Evolutionary conservation across 2,329 filamentous ascomycete genomes (phyloP).

Genomic region (Fusarium continuum): DNA sequence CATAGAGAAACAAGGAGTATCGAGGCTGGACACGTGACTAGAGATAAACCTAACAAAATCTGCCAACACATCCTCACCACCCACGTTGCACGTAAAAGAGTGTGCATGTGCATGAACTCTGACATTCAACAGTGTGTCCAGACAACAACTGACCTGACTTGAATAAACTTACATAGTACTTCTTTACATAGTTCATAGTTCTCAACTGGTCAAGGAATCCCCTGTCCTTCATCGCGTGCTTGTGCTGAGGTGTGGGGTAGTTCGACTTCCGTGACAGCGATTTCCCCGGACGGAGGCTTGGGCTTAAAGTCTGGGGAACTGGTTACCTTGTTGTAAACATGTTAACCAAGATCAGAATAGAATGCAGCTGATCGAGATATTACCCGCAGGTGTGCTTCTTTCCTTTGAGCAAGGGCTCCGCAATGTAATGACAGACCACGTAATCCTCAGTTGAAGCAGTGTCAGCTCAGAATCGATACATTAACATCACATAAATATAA

Average conservation of each 20-base stretch:
- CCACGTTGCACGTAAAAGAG: conserved; percentile 1
- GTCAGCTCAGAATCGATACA: conserved; percentile 9
- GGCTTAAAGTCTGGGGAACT: conserved; percentile 33
- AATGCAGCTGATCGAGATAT: conserved; percentile 10
- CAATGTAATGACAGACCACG: conserved; percentile 5
- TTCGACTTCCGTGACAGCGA: conserved; percentile 2
- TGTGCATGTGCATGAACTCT: conserved; percentile 9
- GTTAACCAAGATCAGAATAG: conserved; percentile 5
- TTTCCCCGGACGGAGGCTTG: conserved; percentile 30
- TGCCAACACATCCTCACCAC: background rate
- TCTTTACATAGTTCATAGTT: background rate
- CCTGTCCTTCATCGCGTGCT: conserved; percentile 17
- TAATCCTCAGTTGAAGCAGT: background rate
- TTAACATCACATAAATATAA: background rate
- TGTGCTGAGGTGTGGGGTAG: conserved; percentile 35
- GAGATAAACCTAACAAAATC: no score
- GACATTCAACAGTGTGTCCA: background rate
- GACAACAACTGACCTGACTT: background rate
- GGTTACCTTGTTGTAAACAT: background rate
- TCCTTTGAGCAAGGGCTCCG: background rate
- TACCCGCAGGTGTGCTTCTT: background rate
- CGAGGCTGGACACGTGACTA: background rate
- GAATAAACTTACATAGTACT: background rate
- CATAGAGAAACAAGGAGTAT: no score
- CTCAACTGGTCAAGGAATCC: background rate